These are phyloP conservation scores for Camillea tinctor DNA, from an alignment of 2,329 filamentous ascomycete species.

Conservation along the genomic window DNA sequence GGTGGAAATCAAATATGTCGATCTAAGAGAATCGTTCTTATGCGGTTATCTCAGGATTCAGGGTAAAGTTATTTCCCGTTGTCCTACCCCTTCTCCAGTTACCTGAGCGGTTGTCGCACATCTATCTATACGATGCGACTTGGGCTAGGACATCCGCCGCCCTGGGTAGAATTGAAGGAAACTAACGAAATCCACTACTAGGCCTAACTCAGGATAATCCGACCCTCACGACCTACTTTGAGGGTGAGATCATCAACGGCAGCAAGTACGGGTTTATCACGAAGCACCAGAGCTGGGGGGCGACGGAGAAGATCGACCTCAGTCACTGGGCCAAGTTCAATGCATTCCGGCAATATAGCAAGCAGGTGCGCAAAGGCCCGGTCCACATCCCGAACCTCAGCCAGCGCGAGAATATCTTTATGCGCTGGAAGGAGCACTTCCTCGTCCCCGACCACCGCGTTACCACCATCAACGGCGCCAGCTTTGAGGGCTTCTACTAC, in stretches of 20 bases:
- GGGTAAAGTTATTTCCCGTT: constrained; percentile 52
- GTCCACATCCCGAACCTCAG: constrained; percentile 32
- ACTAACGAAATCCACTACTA: constrained; percentile 35
- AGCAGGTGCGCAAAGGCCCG: constrained; percentile 56
- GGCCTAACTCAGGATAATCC: constrained; percentile 93
- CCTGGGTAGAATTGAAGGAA: not conserved
- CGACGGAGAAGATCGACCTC: constrained; percentile 85
- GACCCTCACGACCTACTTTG: constrained; percentile 96
- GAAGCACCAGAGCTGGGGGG: constrained; percentile 86
- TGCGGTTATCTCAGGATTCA: constrained; percentile 95
- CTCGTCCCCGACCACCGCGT: constrained; percentile 93
- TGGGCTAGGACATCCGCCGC: constrained; percentile 7
- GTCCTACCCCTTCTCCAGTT: too few species aligned
- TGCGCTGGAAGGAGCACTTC: constrained; percentile 99
- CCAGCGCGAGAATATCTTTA: constrained; percentile 77
- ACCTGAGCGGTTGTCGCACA: too few species aligned
- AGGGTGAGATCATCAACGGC: constrained; percentile 89
- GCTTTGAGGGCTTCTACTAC: constrained; percentile 98
- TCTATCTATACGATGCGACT: not conserved
- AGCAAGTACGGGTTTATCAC: constrained; percentile 93
- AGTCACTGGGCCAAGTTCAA: constrained; percentile 91
- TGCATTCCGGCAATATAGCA: constrained; percentile 75
- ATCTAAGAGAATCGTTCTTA: constrained; percentile 89
- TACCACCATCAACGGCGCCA: constrained; percentile 85
- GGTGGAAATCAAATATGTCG: constrained; percentile 95